Conservation (phyloP, 495 filamentous ascomycete genomes). For the Cairneyella variabilis region DNA sequence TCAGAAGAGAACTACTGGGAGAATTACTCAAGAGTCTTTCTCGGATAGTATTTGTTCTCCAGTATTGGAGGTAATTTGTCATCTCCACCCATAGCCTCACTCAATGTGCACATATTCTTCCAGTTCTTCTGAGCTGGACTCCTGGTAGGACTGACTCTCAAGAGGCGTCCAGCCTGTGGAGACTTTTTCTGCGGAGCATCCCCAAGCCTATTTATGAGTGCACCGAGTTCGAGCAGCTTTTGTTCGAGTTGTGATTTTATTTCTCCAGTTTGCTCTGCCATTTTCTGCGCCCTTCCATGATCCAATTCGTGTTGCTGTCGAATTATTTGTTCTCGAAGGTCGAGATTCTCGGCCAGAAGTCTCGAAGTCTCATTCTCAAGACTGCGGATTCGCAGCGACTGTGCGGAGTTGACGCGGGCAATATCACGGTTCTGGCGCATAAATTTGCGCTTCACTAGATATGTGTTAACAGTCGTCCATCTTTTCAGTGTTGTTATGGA, state of each 20-base stretch:
- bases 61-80: conserved; percentile 75
- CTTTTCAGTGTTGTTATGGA: conserved; percentile 20
- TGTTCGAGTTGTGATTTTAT: conserved; percentile 66
- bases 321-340: conserved; percentile 73
- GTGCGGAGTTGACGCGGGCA: conserved; percentile 82
- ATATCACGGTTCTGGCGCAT: conserved; percentile 94
- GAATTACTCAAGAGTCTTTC: conserved; percentile 67
- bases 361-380: conserved; percentile 83
- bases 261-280: conserved; percentile 59
- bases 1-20: neutral
- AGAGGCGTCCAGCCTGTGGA: conserved; percentile 25
- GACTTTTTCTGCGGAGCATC: conserved; percentile 29
- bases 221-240: conserved; percentile 63
- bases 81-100: conserved; percentile 52
- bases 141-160: conserved; percentile 30
- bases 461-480: conserved; percentile 1
- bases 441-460: conserved; percentile 77
- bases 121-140: conserved; percentile 43
- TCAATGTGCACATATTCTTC: conserved; percentile 36
- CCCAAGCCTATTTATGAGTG: conserved; percentile 56
- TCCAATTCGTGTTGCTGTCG: conserved; percentile 65
- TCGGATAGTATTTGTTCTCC: conserved; percentile 75
- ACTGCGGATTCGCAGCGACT: conserved; percentile 82
- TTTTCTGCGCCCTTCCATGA: conserved; percentile 38
- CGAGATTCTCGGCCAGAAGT: conserved; percentile 82